phyloP scores from a whole-genome alignment of 177 flowering plant species.

The Vitis hybrid region DNA sequence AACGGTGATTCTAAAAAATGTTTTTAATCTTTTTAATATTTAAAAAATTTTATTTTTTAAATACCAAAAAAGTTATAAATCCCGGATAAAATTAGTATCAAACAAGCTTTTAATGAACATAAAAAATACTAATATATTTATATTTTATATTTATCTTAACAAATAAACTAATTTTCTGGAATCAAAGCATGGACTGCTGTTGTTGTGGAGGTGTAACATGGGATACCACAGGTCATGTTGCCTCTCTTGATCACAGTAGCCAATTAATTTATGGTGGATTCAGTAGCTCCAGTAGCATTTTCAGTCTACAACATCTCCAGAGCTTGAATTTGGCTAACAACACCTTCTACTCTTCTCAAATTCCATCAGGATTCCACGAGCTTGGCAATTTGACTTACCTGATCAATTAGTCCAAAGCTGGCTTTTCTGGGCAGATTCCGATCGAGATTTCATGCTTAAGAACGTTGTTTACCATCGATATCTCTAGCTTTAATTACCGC shows the following conservation, averaged over 20 bases:
- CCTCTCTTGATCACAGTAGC: too few species aligned
- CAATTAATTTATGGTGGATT: too few species aligned
- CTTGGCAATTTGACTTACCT: background rate
- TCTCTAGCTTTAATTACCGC: too few species aligned
- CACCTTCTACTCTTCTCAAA: conserved; percentile 8
- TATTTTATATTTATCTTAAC: too few species aligned
- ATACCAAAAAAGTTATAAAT: too few species aligned
- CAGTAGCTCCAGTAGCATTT: too few species aligned
- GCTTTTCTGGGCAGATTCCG: conserved; percentile 28
- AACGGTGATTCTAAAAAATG: too few species aligned
- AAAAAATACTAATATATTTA: background rate
- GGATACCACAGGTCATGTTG: too few species aligned
- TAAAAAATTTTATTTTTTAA: too few species aligned
- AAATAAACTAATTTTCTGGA: background rate
- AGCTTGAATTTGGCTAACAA: conserved; percentile 29
- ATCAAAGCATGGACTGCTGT: background rate
- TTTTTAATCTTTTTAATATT: too few species aligned
- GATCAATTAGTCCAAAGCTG: conserved; percentile 21
- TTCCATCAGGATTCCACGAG: background rate
- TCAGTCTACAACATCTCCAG: background rate
- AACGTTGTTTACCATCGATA: conserved; percentile 14
- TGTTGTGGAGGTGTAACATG: too few species aligned
- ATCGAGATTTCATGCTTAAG: conserved; percentile 6
- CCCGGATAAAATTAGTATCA: too few species aligned
- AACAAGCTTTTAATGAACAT: background rate